Percentiles rank a stretch among this genome's conserved stretches.
Conservation (phyloP, 768 basidiomycete genomes). For the Sarcodon aspratus region DNA sequence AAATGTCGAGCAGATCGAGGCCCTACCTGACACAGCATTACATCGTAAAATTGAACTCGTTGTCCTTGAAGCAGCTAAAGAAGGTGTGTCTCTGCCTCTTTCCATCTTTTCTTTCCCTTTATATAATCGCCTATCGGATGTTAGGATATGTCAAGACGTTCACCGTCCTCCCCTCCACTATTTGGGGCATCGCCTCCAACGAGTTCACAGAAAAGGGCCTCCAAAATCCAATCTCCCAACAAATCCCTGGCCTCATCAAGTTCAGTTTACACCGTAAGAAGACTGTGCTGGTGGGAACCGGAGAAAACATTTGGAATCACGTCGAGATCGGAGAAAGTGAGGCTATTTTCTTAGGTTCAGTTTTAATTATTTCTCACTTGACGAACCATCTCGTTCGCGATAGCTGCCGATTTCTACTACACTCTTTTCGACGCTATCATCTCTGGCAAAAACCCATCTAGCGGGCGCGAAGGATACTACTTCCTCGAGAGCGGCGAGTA, state of each 20-base stretch:
- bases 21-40: constrained; percentile 29
- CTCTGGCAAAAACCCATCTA: constrained; percentile 13
- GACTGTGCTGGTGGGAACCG: constrained; percentile 44
- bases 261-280: constrained; percentile 33
- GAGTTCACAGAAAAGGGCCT: no score
- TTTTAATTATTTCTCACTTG: constrained; percentile 23
- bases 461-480: constrained; percentile 25
- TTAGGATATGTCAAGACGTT: constrained; percentile 38
- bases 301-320: constrained; percentile 48
- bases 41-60: constrained; percentile 40
- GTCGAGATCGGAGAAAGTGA: constrained; percentile 45
- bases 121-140: constrained; percentile 6
- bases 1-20: constrained; percentile 31
- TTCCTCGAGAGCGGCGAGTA: constrained; percentile 23
- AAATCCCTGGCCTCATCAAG: constrained; percentile 36
- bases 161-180: constrained; percentile 44
- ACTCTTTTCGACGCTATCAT: no score
- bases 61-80: constrained; percentile 33
- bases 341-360: constrained; percentile 3
- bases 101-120: background rate
- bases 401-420: no score
- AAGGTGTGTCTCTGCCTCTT: constrained; percentile 22
- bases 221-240: no score
- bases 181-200: no score
- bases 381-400: constrained; percentile 19